Base-by-base conservation (phyloP, 2,329 filamentous ascomycete species). In the Trichoderma semiorbis region DNA sequence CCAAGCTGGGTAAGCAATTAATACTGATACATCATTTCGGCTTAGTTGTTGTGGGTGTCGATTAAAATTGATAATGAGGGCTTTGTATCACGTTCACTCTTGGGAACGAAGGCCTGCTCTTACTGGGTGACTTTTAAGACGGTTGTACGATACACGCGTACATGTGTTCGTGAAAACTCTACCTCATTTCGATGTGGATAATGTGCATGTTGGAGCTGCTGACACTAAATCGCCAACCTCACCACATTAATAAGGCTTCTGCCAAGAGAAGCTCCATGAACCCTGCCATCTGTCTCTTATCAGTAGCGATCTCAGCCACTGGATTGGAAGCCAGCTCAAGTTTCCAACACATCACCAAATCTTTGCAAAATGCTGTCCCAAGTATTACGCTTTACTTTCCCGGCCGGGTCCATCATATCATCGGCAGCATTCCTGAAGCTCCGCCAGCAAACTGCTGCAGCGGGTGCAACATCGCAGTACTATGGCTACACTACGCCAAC, bases 381-480 rank as follows among this genome's bases (percentile, higher is more conserved):
- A 24, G 68, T 76, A 28, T 28, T 76, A 34, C 74, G 74, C 36
- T 74, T 76, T 43, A 73, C 73, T 16, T 64, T 76, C 3, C 68
- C 72, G 0, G 24, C 72, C 1, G 50, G 63, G 8, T 18, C 67
- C 18, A 73, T 62, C 26, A 70, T 75, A 30, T 72, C 74, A n/a
- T 62, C 74, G 11, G 16, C 39, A 2, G 71, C 69, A 16, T 76
- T 76, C 24, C 39, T 67, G 10, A 58, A 53, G 6, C 64, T 76
- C 5, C 71, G 75, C 26, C 71, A 72, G 12, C 58, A 69, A 12
- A 72, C 71, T 6, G 65, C 72, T 26, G 53, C 58, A 8, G 65
- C 74, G 28, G 75, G 75, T 2, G 75, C 74, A 3, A 28, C 30
- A 7, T 16, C 63, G 2, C 75, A 76, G n/a, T 74, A 75, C 43